Conservation (phyloP, 495 filamentous ascomycete genomes). For the Neurospora sp. region DNA sequence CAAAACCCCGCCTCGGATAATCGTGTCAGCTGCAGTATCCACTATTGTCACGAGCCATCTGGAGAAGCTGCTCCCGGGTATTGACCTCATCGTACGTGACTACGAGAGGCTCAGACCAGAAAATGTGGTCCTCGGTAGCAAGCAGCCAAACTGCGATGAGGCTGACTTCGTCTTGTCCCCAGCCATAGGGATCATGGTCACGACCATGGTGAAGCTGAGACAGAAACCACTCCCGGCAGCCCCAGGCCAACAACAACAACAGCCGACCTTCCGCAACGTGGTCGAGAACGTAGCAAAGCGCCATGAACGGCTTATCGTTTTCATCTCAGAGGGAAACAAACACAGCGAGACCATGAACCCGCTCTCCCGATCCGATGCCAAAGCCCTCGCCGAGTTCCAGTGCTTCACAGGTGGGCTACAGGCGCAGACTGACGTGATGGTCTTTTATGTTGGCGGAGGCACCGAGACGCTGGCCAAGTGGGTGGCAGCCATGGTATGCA, state of each 20-base stretch:
- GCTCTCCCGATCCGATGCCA: slow-evolving; percentile 34
- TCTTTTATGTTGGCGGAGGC: slow-evolving; percentile 49
- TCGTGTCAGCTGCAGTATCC: slow-evolving; percentile 41
- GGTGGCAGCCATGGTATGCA: slow-evolving; percentile 39
- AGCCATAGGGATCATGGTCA: slow-evolving; percentile 55
- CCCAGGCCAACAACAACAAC: slow-evolving; percentile 10
- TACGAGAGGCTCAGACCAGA: slow-evolving; percentile 33
- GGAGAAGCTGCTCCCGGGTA: slow-evolving; percentile 37
- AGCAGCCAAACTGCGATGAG: slow-evolving; percentile 41
- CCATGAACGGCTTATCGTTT: slow-evolving; percentile 62
- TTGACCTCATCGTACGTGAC: slow-evolving; percentile 51
- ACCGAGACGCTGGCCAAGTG: slow-evolving; percentile 47
- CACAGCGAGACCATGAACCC: slow-evolving; percentile 26
- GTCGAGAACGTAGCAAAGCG: slow-evolving; percentile 44
- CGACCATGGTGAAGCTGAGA: slow-evolving; percentile 62
- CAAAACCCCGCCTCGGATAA: slow-evolving; percentile 24
- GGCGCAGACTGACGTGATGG: slow-evolving; percentile 25
- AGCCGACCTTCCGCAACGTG: slow-evolving; percentile 44
- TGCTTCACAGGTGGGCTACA: slow-evolving; percentile 36
- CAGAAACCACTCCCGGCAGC: slow-evolving; percentile 62
- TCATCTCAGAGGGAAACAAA: slow-evolving; percentile 48
- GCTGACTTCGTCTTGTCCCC: slow-evolving; percentile 72
- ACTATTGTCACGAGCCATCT: slow-evolving; percentile 37
- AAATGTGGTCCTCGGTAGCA: slow-evolving; percentile 17
- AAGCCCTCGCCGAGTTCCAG: slow-evolving; percentile 44